A percentile compares a stretch with the other conserved stretches of the same genome.
Conservation (phyloP, 768 basidiomycete genomes). For the Hypholoma sublateritium region DNA sequence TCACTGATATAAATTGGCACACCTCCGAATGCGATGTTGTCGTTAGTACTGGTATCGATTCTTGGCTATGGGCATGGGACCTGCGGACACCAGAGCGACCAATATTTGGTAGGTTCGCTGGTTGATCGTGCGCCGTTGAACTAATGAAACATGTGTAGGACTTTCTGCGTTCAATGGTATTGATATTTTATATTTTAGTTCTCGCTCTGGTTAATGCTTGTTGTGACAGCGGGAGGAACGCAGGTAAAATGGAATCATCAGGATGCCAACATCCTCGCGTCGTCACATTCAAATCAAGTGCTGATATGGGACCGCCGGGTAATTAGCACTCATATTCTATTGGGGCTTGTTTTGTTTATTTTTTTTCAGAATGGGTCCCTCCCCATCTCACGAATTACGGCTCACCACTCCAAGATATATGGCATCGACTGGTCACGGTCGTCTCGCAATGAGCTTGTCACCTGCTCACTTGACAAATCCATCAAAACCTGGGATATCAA, state of each 20-base stretch:
- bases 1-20: conserved; percentile 99
- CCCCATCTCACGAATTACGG: conserved; percentile 70
- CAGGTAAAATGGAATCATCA: conserved; percentile 98
- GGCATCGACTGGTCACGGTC: conserved; percentile 95
- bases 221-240: conserved; percentile 69
- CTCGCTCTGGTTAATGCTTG: too few relatives aligned
- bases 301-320: conserved; percentile 95
- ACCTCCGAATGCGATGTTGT: conserved; percentile 81
- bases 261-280: conserved; percentile 85
- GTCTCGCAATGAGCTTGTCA: conserved; percentile 76
- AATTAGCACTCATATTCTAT: conserved; percentile 23
- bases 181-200: neutral
- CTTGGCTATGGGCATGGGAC: conserved; percentile 96
- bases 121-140: neutral
- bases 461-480: conserved; percentile 92
- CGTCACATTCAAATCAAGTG: conserved; percentile 84
- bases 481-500: conserved; percentile 85
- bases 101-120: conserved; percentile 43
- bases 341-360: too few relatives aligned
- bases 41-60: conserved; percentile 89
- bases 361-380: conserved; percentile 81
- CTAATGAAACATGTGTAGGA: conserved; percentile 22
- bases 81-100: conserved; percentile 69
- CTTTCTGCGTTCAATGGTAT: conserved; percentile 47
- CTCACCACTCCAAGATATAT: conserved; percentile 91